Conservation (phyloP, 192 early-diverging fungal genomes). For the Umbelopsis isabellina region DNA sequence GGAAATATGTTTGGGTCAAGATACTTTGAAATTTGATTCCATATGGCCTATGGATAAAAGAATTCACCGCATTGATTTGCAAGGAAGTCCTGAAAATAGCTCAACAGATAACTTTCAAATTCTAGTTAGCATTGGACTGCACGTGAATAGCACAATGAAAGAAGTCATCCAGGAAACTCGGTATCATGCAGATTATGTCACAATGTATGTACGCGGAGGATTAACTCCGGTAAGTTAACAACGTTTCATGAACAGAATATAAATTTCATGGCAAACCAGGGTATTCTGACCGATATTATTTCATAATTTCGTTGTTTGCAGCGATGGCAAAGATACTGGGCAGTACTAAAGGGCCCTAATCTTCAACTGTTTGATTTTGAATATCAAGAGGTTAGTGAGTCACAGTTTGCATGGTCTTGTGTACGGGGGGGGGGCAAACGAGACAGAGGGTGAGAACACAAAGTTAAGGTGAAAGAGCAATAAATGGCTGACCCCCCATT, state of each 20-base stretch:
- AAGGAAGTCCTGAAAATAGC: conserved; percentile 2
- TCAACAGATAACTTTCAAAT: conserved; percentile 27
- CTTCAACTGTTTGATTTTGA: conserved; percentile 42
- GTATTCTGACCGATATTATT: background rate
- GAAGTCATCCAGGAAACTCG: conserved; percentile 27
- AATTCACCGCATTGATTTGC: conserved; percentile 24
- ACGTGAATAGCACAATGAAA: conserved; percentile 28
- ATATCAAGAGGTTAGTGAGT: conserved; percentile 34
- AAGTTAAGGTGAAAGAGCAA: background rate
- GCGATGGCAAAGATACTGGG: conserved; percentile 39
- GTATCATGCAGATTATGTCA: conserved; percentile 32
- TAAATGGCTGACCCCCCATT: background rate
- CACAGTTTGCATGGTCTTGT: background rate
- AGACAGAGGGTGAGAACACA: no score
- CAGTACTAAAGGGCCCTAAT: conserved; percentile 30
- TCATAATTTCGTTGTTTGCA: background rate
- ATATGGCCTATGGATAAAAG: conserved; percentile 21
- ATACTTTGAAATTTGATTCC: conserved; percentile 14
- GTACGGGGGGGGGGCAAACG: background rate
- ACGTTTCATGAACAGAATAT: background rate
- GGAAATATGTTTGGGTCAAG: conserved; percentile 27
- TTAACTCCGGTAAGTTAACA: conserved; percentile 37
- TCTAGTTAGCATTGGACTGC: conserved; percentile 32
- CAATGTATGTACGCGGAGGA: conserved; percentile 30
- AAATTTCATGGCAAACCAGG: no score